A percentile compares a stretch with the other conserved stretches of the same genome.
phyloP scores from a whole-genome alignment of 2,329 filamentous ascomycete genomes.

The Penicillium sp. region DNA sequence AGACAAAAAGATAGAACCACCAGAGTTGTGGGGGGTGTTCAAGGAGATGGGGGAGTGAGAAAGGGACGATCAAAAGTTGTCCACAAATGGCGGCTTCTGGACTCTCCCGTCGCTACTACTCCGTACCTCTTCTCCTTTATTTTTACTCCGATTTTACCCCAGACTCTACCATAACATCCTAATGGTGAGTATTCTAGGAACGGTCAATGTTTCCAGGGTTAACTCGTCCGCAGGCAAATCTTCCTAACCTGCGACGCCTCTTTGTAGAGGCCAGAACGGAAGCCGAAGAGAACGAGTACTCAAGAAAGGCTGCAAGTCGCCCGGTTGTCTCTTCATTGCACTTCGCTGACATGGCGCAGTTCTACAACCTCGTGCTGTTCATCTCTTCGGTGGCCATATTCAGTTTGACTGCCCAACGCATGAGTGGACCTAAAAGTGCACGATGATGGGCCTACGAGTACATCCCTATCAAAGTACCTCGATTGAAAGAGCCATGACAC shows the following conservation, averaged over 20 bases:
- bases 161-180: background rate
- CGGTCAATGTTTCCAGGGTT: slow-evolving; percentile 5
- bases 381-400: slow-evolving; percentile 95
- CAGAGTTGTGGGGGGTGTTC: slow-evolving; percentile 7
- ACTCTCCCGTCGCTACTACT: slow-evolving; percentile 20
- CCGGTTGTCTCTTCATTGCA: background rate
- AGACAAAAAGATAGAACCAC: slow-evolving; percentile 8
- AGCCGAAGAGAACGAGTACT: slow-evolving; percentile 91
- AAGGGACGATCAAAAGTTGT: slow-evolving; percentile 34
- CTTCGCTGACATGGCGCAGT: slow-evolving; percentile 52
- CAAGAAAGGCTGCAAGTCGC: slow-evolving; percentile 77
- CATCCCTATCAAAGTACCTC: background rate
- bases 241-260: slow-evolving; percentile 92
- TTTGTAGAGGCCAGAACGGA: slow-evolving; percentile 94
- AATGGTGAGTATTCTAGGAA: slow-evolving; percentile 21
- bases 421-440: slow-evolving; percentile 54
- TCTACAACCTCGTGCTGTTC: slow-evolving; percentile 96
- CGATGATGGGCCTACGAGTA: slow-evolving; percentile 28
- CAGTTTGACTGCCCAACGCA: slow-evolving; percentile 86
- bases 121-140: background rate
- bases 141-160: background rate
- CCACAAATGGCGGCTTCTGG: slow-evolving; percentile 33
- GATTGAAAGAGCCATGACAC: no score
- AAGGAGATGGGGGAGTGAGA: slow-evolving; percentile 16
- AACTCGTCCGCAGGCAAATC: slow-evolving; percentile 44